These are phyloP conservation scores for Penicillium occitanis DNA, from an alignment of 2,329 filamentous ascomycete genomes.

Conservation along the genomic window DNA sequence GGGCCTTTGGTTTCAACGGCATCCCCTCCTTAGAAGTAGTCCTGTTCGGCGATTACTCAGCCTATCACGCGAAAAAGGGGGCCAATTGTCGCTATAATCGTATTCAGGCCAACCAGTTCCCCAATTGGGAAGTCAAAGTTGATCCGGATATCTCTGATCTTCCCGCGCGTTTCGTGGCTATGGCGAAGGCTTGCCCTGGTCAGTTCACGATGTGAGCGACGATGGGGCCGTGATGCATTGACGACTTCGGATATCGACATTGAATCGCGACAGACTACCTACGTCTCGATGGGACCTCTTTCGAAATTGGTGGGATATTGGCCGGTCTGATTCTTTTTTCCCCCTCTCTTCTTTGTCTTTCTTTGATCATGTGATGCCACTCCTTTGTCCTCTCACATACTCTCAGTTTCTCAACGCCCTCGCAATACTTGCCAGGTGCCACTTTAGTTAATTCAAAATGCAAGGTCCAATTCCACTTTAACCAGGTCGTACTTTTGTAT, in stretches of 20 bases:
- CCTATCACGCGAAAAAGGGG: neutral
- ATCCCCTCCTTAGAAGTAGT: conserved; percentile 2
- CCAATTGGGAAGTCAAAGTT: neutral
- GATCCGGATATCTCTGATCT: conserved; percentile 12
- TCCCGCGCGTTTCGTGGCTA: neutral
- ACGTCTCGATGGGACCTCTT: neutral
- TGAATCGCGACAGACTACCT: neutral
- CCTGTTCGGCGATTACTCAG: conserved; percentile 12
- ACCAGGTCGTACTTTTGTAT: neutral
- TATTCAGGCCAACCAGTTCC: neutral
- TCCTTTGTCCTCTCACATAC: neutral
- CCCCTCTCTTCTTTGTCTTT: neutral
- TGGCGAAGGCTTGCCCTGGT: conserved; percentile 10
- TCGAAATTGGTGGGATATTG: neutral
- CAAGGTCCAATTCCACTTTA: neutral
- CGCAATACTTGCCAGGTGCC: neutral
- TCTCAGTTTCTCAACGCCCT: neutral
- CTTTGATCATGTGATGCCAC: neutral
- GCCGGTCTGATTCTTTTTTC: neutral
- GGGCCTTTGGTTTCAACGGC: conserved; percentile 4
- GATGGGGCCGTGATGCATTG: neutral
- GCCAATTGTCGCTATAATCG: conserved; percentile 4
- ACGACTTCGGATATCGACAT: neutral
- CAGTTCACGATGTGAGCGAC: conserved; percentile 8
- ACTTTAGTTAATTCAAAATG: neutral